phyloP scores from a whole-genome alignment of 2,329 filamentous ascomycete species.

The Graphium sp. region DNA sequence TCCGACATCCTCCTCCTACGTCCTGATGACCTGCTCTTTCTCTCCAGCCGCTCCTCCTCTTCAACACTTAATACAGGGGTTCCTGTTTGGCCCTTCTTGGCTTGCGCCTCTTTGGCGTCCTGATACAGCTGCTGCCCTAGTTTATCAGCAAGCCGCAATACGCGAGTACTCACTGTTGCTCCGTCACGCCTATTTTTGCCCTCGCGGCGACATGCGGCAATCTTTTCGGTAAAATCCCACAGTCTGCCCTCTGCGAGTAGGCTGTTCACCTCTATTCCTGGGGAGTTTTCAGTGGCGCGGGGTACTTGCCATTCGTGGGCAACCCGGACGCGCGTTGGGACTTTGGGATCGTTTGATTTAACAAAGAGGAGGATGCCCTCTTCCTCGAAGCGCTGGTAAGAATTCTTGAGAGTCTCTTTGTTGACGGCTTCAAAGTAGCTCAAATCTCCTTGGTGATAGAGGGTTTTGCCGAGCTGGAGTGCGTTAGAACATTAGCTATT shows the following conservation, averaged over 20 bases:
- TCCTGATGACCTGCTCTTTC: conserved; percentile 23
- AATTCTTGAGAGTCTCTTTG: conserved; percentile 92
- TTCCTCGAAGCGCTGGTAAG: conserved; percentile 74
- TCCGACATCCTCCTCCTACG: conserved; percentile 30
- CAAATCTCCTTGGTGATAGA: conserved; percentile 94
- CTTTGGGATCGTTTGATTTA: conserved; percentile 48
- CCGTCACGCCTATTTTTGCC: conserved; percentile 95
- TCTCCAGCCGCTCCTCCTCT: conserved; percentile 26
- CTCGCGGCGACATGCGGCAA: conserved; percentile 67
- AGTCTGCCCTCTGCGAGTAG: conserved; percentile 58
- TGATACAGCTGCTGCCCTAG: conserved; percentile 57
- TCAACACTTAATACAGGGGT: conserved; percentile 26
- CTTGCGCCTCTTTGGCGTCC: conserved; percentile 24
- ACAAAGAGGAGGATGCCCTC: conserved; percentile 73
- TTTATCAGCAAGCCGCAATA: conserved; percentile 59
- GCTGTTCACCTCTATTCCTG: no score
- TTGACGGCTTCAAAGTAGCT: conserved; percentile 98
- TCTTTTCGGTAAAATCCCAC: conserved; percentile 85
- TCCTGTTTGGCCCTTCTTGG: conserved; percentile 20
- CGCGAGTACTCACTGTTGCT: conserved; percentile 68
- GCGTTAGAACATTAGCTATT: conserved; percentile 8
- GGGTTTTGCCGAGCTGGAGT: conserved; percentile 68
- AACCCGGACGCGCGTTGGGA: conserved; percentile 47
- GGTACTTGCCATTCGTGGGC: conserved; percentile 58
- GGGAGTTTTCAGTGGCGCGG: conserved; percentile 49